Conservation (phyloP, 805 yeast species). For the Zygotorulaspora florentina region DNA sequence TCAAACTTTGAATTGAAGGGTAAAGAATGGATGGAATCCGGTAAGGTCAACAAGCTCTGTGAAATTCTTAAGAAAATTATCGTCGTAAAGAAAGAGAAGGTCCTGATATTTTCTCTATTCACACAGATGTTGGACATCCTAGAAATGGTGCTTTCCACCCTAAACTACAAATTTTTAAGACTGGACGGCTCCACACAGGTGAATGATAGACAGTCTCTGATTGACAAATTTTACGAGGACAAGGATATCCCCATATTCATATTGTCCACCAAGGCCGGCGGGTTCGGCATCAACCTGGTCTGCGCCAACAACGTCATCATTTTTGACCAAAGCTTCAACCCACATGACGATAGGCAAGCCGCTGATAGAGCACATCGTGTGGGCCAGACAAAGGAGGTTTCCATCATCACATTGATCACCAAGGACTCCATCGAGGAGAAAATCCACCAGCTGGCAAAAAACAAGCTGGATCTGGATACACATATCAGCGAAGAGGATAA, state of each 20-base stretch:
- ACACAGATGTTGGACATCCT: constrained; percentile 89
- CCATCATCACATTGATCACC: constrained; percentile 69
- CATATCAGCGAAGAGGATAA: constrained; percentile 42
- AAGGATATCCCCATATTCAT: constrained; percentile 78
- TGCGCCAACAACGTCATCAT: constrained; percentile 92
- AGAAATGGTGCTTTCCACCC: constrained; percentile 64
- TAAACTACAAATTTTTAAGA: constrained; percentile 68
- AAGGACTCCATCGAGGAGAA: constrained; percentile 83
- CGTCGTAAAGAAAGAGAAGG: constrained; percentile 50
- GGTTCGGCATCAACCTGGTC: constrained; percentile 94
- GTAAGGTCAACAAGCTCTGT: constrained; percentile 61
- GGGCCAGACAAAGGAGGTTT: constrained; percentile 84
- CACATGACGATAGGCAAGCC: constrained; percentile 98
- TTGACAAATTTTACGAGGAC: constrained; percentile 84
- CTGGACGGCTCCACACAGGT: constrained; percentile 94
- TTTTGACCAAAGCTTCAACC: constrained; percentile 92
- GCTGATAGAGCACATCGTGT: constrained; percentile 98
- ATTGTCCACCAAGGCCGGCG: constrained; percentile 95
- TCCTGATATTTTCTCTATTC: constrained; percentile 83
- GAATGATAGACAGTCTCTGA: constrained; percentile 85
- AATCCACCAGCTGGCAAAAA: constrained; percentile 78
- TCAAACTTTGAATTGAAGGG: constrained; percentile 49
- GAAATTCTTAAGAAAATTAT: constrained; percentile 57
- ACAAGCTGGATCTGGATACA: constrained; percentile 79
- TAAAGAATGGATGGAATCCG: constrained; percentile 59